Base-by-base conservation (phyloP, 2,329 filamentous ascomycete species). In the Aspergillus ruber region DNA sequence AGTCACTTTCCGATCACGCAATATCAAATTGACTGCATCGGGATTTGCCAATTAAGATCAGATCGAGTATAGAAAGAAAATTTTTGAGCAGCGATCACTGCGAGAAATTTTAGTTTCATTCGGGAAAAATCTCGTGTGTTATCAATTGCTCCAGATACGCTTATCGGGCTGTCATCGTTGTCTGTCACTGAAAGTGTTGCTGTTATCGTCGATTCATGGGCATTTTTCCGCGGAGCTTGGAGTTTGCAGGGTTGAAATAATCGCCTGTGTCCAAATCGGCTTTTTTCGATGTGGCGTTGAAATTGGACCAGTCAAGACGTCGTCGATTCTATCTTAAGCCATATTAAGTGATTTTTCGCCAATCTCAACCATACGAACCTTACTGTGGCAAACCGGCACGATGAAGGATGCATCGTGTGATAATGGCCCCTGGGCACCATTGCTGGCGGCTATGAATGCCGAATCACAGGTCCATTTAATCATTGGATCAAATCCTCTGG, bases 401-500 rank as follows among this genome's bases (percentile, higher is more conserved):
- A 68, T 68, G 65, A 65, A 57, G 49, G 59, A 64, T 48, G 56
- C 59, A 32, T 58, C 54, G 43, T 56, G 53, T 40, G 55, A 52
- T 44, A 52, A 53, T 20, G 52, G 49, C 36, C 47, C 46, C 20
- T 49, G 55, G 20, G 53, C 55, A 32, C 66, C 66, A 9, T 57
- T 74, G 21, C 59, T 75, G 56, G 62, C 67, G 21, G 69, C 72
- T 18, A 57, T 70, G 49, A 63, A 71, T 52, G 66, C 63, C 15
- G 60, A 65, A 33, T 65, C 61, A 2, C 71, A 74, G 45, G 56
- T 90, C 36, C 93, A 98, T 66, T 77, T 98, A 49, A 81, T 98
- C 60, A 70, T 97, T 53, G 93, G 93, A 50, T 84, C 85, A 29
- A 93, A 90, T 61, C 83, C 91, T 12, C 79, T 98, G 36, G 91